Evolutionary conservation across 2,329 filamentous ascomycete species (phyloP).

Genomic region (Dactylellina parvicollis): DNA sequence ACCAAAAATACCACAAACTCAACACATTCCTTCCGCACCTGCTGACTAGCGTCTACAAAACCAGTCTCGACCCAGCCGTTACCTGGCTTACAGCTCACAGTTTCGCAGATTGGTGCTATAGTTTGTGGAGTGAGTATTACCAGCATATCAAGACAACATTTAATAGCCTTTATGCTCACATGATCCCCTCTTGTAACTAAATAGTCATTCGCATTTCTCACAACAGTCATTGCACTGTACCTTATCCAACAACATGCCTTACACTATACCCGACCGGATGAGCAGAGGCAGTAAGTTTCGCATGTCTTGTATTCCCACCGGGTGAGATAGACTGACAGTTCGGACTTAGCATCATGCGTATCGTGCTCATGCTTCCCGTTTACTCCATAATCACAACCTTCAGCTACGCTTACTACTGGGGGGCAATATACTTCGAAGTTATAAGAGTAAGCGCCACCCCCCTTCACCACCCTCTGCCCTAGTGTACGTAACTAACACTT

Average conservation of each 20-base stretch:
- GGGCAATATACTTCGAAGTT: constrained; percentile 82
- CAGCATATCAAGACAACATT: background rate
- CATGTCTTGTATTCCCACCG: constrained; percentile 63
- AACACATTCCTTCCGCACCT: constrained; percentile 12
- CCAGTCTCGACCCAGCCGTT: constrained; percentile 29
- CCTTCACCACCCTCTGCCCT: background rate
- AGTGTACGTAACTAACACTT: background rate
- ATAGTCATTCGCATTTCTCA: constrained; percentile 65
- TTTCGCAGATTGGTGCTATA: constrained; percentile 38
- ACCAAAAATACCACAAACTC: constrained; percentile 33
- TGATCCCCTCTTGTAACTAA: background rate
- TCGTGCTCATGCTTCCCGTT: constrained; percentile 86
- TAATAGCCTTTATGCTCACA: background rate
- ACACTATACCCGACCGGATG: constrained; percentile 70
- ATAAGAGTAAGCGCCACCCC: constrained; percentile 65
- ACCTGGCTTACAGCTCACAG: constrained; percentile 19
- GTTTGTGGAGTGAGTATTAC: constrained; percentile 37
- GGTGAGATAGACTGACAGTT: background rate
- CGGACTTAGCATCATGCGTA: constrained; percentile 76
- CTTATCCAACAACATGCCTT: constrained; percentile 70
- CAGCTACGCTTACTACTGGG: constrained; percentile 76
- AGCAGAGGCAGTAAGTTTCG: constrained; percentile 68
- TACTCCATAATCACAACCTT: constrained; percentile 80
- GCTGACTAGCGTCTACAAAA: constrained; percentile 9
- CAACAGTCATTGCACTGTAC: constrained; percentile 68